Percentiles rank a stretch among this genome's conserved stretches.
Evolutionary conservation across 1,139 yeast species (phyloP).

Genomic region (Groenewaldozyma sp.): DNA sequence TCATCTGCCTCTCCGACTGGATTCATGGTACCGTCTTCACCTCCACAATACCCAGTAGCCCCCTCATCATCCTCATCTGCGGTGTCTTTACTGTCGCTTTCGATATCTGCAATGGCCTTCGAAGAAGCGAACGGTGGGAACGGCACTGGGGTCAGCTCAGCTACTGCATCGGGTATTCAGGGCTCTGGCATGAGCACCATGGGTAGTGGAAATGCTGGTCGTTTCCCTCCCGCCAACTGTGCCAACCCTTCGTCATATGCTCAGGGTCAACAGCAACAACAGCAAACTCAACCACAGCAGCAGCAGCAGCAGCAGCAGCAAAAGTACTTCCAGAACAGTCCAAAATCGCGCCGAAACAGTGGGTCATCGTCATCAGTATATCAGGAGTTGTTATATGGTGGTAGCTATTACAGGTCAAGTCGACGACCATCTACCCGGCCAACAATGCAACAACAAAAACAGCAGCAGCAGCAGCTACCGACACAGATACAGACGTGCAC

Average conservation of each 20-base stretch:
- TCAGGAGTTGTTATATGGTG: not conserved
- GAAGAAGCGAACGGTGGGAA: not conserved
- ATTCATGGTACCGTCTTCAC: not conserved
- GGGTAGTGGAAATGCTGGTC: too few species aligned
- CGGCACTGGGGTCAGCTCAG: too few species aligned
- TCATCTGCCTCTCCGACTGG: not conserved
- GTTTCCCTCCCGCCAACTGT: too few species aligned
- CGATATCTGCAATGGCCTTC: slow-evolving; percentile 2
- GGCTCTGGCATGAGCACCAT: too few species aligned
- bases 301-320: not conserved
- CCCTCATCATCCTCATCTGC: slow-evolving; percentile 9
- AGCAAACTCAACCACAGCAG: too few species aligned
- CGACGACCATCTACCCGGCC: not conserved
- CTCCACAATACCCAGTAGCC: not conserved
- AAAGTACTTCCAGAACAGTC: too few species aligned
- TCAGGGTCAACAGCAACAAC: too few species aligned
- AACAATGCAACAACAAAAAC: not conserved
- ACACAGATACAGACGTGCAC: not conserved
- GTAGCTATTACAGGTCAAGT: not conserved
- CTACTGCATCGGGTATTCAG: too few species aligned
- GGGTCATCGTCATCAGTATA: not conserved
- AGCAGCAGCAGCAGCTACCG: slow-evolving; percentile 1
- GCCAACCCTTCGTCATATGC: too few species aligned
- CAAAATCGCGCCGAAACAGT: too few species aligned
- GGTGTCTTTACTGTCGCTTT: slow-evolving; percentile 17